Evolutionary conservation across 257 asterid genomes (phyloP), one percentile per base, ranked within the genome.

Genomic region (Lantana camara): DNA sequence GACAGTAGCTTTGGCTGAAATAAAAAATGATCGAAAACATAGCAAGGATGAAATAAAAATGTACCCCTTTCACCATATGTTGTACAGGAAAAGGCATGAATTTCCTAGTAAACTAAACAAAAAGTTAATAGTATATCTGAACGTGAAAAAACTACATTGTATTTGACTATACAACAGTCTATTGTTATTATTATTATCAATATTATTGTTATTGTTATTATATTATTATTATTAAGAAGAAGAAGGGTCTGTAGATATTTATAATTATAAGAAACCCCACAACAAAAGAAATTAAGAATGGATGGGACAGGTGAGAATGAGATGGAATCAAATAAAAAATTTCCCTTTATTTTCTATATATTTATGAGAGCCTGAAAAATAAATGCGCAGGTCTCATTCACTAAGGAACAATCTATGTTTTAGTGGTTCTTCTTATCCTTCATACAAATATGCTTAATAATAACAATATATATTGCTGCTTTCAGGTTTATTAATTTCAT

Each of bases 351-450:
- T 73, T 73, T 49, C 50, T 22, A 48, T n/a, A 42, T 48, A 51
- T 62, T 66, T 57, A 65, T 66, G 76, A 16, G 48, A 37, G 75
- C 41, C 75, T 64, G 53, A 75, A 42, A 48, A 61, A 71, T 67
- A 35, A 35, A 35, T 27, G 32, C 56, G 34, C 56, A 64, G 65
- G 82, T 79, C 88, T 75, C 67, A 50, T 67, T 80, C 80, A 68
- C 63, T 73, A 66, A 72, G 66, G 17, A 57, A 47, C 41, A 44
- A 74, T 67, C 21, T 57, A 67, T 58, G 69, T 55, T 51, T 64
- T 52, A 62, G 41, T 30, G 15, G 60, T 73, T 58, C 75, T 67
- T 59, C 35, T 55, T 57, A 46, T 73, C 60, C 67, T 66, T 41
- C 42, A 50, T 37, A 47, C 22, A 54, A 19, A 30, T n/a, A n/a